phyloP scores from a whole-genome alignment of 768 basidiomycete genomes.

The Mrakia hoshinonis region DNA sequence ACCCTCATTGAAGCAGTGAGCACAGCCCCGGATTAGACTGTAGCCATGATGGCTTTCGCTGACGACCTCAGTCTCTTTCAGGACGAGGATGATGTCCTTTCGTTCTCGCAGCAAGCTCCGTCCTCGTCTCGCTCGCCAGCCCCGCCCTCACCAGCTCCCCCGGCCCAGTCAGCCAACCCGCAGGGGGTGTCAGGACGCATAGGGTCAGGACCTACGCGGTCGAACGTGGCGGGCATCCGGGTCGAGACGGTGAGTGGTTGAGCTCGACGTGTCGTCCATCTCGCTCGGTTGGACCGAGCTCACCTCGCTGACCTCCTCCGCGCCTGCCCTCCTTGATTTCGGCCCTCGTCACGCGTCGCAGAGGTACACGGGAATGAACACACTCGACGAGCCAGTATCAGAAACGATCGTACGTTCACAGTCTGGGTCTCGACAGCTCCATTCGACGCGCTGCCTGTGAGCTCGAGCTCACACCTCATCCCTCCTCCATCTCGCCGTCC shows the following conservation, averaged over 20 bases:
- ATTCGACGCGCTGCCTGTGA: background rate
- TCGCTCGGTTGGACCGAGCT: background rate
- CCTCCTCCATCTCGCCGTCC: background rate
- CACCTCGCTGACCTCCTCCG: background rate
- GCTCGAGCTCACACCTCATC: background rate
- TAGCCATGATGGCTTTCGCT: background rate
- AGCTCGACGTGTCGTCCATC: background rate
- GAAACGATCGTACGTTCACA: conserved; percentile 25
- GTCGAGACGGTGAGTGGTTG: conserved; percentile 27
- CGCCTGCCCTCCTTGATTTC: background rate
- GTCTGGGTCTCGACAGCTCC: background rate
- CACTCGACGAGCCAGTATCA: conserved; percentile 29
- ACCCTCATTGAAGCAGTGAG: conserved; percentile 4
- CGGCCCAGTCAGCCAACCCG: background rate
- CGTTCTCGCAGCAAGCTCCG: conserved; percentile 24
- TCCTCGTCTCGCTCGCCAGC: conserved; percentile 9
- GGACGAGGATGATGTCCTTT: conserved; percentile 29
- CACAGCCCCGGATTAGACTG: background rate
- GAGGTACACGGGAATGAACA: conserved; percentile 30
- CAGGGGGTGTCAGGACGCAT: conserved; percentile 25
- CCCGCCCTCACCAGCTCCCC: background rate
- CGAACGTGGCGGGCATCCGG: conserved; percentile 23
- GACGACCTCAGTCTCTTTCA: background rate
- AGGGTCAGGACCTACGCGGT: conserved; percentile 16
- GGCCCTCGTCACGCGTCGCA: too few relatives aligned